These are phyloP conservation scores for Pisolithus sp. DNA, from an alignment of 768 basidiomycete species.

Conservation along the genomic window DNA sequence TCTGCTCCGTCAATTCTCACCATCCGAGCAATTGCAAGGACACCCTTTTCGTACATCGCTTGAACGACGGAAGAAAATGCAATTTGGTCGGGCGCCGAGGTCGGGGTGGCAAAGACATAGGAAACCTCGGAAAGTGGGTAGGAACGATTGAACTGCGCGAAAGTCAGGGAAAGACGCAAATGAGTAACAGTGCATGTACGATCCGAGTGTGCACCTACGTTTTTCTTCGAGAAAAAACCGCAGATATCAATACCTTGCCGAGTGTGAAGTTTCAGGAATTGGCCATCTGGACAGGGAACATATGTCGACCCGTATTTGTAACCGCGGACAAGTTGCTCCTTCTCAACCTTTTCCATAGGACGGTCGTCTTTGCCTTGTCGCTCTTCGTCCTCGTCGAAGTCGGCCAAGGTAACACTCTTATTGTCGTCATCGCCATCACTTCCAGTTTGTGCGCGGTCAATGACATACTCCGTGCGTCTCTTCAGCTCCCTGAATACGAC, in stretches of 20 bases:
- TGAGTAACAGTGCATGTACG: background rate
- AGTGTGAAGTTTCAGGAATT: conserved; percentile 68
- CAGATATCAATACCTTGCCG: conserved; percentile 83
- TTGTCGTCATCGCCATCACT: conserved; percentile 27
- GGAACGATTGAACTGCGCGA: conserved; percentile 73
- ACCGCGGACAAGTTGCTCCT: conserved; percentile 72
- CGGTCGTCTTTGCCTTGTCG: conserved; percentile 30
- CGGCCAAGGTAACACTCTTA: conserved; percentile 17
- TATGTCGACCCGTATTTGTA: conserved; percentile 91
- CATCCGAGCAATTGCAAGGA: conserved; percentile 79
- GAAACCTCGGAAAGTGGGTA: conserved; percentile 78
- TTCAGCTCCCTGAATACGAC: conserved; percentile 35
- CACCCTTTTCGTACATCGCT: conserved; percentile 62
- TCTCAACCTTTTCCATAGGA: conserved; percentile 54
- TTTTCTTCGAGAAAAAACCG: conserved; percentile 67
- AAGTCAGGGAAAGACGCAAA: background rate
- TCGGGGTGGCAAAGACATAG: conserved; percentile 76
- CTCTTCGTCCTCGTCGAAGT: conserved; percentile 23
- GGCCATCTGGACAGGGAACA: conserved; percentile 80
- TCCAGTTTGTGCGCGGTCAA: conserved; percentile 39
- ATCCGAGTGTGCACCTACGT: conserved; percentile 36
- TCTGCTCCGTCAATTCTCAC: conserved; percentile 67
- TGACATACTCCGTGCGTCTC: conserved; percentile 49
- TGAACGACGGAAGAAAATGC: conserved; percentile 82
- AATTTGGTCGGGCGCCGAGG: conserved; percentile 63